A percentile compares a stretch with the other conserved stretches of the same genome.
phyloP scores from a whole-genome alignment of 2,329 filamentous ascomycete species.

The Trichoderma simmonsii region DNA sequence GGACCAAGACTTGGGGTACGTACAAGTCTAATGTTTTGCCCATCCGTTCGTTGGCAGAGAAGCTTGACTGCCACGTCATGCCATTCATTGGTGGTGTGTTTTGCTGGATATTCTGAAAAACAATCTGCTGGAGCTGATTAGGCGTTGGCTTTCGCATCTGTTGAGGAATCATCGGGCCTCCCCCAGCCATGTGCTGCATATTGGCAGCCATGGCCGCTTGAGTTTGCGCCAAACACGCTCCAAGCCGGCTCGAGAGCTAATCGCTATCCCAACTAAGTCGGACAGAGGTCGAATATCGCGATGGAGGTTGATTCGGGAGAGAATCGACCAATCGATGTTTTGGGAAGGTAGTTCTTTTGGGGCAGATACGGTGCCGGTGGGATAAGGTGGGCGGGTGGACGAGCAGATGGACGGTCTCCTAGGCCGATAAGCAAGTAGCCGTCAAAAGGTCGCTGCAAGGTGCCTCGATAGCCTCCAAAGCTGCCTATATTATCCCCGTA shows the following conservation, averaged over 20 bases:
- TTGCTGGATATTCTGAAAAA: slow-evolving; percentile 40
- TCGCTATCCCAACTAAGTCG: background rate
- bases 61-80: slow-evolving; percentile 39
- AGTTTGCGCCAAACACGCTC: slow-evolving; percentile 23
- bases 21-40: slow-evolving; percentile 44
- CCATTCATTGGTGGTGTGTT: slow-evolving; percentile 32
- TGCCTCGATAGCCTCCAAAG: slow-evolving; percentile 32
- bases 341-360: background rate
- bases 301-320: background rate
- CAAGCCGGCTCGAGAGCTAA: slow-evolving; percentile 17
- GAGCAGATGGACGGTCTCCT: slow-evolving; percentile 4
- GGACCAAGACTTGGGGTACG: slow-evolving; percentile 23
- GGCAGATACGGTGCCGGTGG: background rate
- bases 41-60: slow-evolving; percentile 40
- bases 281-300: background rate
- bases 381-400: background rate
- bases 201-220: slow-evolving; percentile 58
- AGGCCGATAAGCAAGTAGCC: slow-evolving; percentile 22
- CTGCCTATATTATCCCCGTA: slow-evolving; percentile 31
- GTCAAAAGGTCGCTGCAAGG: slow-evolving; percentile 26
- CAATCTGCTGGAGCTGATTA: slow-evolving; percentile 36
- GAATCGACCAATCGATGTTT: background rate
- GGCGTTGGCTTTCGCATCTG: slow-evolving; percentile 36
- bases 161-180: slow-evolving; percentile 45
- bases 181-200: slow-evolving; percentile 54